Evolutionary conservation across 2,329 filamentous ascomycete genomes (phyloP).

Genomic region (Nothophaeocryptopus gaeumannii): DNA sequence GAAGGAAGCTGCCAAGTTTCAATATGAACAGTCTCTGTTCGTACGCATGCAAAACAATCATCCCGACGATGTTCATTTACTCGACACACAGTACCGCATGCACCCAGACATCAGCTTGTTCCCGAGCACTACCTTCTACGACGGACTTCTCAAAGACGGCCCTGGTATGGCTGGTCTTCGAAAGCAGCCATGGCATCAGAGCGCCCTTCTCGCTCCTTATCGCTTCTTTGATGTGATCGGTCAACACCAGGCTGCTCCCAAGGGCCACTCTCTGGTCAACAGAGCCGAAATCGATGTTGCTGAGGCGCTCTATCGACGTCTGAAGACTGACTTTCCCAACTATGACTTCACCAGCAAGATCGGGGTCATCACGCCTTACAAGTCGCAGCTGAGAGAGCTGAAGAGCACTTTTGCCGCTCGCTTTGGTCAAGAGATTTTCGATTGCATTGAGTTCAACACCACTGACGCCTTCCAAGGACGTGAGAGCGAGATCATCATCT

Average conservation of each 20-base stretch:
- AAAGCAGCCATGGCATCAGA: conserved; percentile 79
- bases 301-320: conserved; percentile 76
- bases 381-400: conserved; percentile 81
- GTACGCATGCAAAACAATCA: conserved; percentile 96
- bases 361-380: conserved; percentile 97
- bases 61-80: conserved; percentile 80
- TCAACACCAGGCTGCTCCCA: conserved; percentile 74
- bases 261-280: conserved; percentile 88
- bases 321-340: conserved; percentile 65
- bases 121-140: conserved; percentile 89
- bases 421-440: conserved; percentile 73
- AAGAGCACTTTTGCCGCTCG: conserved; percentile 68
- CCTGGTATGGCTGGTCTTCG: conserved; percentile 70
- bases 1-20: conserved; percentile 84
- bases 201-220: conserved; percentile 79
- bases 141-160: conserved; percentile 80
- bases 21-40: conserved; percentile 97
- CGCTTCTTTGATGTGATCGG: conserved; percentile 96
- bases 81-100: conserved; percentile 99
- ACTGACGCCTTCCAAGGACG: conserved; percentile 97
- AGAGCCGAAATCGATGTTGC: conserved; percentile 81
- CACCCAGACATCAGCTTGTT: conserved; percentile 93
- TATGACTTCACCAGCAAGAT: conserved; percentile 65
- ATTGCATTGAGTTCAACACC: conserved; percentile 92
- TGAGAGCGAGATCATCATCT: conserved; percentile 97